phyloP scores from a whole-genome alignment of 805 yeast species.

The Kuraishia ogatae region DNA sequence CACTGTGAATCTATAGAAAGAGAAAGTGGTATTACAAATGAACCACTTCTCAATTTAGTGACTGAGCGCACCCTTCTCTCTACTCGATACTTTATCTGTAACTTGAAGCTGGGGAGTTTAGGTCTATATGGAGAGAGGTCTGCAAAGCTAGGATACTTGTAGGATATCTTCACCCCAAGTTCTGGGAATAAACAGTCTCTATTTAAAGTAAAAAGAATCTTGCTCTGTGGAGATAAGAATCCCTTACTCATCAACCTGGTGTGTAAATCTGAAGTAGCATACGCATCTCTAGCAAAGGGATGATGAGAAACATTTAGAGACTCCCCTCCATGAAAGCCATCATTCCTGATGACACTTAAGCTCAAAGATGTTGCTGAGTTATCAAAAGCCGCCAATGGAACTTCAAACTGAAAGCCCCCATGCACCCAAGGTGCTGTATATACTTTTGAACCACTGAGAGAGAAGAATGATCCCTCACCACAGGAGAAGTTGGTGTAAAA shows the following conservation, averaged over 20 bases:
- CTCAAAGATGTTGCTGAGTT: slow-evolving; percentile 9
- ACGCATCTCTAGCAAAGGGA: slow-evolving; percentile 13
- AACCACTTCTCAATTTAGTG: slow-evolving; percentile 22
- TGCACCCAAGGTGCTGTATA: slow-evolving; percentile 28
- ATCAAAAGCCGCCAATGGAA: slow-evolving; percentile 20
- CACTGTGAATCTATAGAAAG: slow-evolving; percentile 13
- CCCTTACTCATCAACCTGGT: not conserved
- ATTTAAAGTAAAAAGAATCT: slow-evolving; percentile 19
- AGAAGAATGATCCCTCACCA: slow-evolving; percentile 29
- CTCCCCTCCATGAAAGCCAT: slow-evolving; percentile 27
- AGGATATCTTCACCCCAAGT: slow-evolving; percentile 18
- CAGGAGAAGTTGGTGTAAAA: slow-evolving; percentile 32
- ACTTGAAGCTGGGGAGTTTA: slow-evolving; percentile 18
- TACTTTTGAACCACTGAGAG: slow-evolving; percentile 19
- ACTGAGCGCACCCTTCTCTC: slow-evolving; percentile 22
- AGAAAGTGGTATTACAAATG: slow-evolving; percentile 21
- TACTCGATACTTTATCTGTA: slow-evolving; percentile 23
- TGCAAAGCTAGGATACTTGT: slow-evolving; percentile 6
- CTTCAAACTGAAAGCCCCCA: slow-evolving; percentile 21
- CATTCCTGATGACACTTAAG: slow-evolving; percentile 14
- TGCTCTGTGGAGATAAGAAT: not conserved
- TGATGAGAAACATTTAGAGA: slow-evolving; percentile 20
- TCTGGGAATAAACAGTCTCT: slow-evolving; percentile 17
- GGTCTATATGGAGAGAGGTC: not conserved
- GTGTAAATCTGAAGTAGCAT: slow-evolving; percentile 9